These are phyloP conservation scores for Didymella exigua DNA, from an alignment of 2,329 filamentous ascomycete species.

Conservation along the genomic window DNA sequence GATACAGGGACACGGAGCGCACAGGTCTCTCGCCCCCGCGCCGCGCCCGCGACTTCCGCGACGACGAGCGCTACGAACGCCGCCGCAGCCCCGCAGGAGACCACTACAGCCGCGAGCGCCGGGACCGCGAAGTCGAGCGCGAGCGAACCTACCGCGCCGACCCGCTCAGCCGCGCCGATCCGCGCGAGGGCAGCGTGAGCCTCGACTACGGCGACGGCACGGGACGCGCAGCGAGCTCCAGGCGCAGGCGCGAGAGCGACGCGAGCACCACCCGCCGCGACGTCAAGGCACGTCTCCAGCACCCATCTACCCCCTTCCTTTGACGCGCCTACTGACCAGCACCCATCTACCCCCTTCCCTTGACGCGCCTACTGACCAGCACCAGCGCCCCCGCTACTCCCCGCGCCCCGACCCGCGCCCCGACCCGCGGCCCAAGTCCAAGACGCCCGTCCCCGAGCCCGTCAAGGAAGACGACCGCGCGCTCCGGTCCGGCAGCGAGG, in stretches of 20 bases:
- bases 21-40: constrained; percentile 63
- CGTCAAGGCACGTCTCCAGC: constrained; percentile 48
- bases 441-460: constrained; percentile 54
- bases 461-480: constrained; percentile 65
- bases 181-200: constrained; percentile 74
- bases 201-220: constrained; percentile 83
- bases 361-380: constrained; percentile 21
- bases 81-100: constrained; percentile 66
- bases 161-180: constrained; percentile 71
- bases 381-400: constrained; percentile 56
- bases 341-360: too few relatives aligned
- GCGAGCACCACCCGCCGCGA: constrained; percentile 52
- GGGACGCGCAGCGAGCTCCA: constrained; percentile 59
- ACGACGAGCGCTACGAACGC: constrained; percentile 50
- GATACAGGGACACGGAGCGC: constrained; percentile 82
- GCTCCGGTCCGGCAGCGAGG: constrained; percentile 87
- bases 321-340: too few relatives aligned
- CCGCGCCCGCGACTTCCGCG: constrained; percentile 49
- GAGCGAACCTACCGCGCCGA: constrained; percentile 71
- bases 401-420: constrained; percentile 56
- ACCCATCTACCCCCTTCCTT: too few relatives aligned
- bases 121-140: constrained; percentile 86
- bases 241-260: constrained; percentile 78
- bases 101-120: constrained; percentile 83
- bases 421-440: constrained; percentile 56